These are phyloP conservation scores for Coleophoma eucalyptorum DNA, from an alignment of 2,329 filamentous ascomycete species.

Conservation along the genomic window DNA sequence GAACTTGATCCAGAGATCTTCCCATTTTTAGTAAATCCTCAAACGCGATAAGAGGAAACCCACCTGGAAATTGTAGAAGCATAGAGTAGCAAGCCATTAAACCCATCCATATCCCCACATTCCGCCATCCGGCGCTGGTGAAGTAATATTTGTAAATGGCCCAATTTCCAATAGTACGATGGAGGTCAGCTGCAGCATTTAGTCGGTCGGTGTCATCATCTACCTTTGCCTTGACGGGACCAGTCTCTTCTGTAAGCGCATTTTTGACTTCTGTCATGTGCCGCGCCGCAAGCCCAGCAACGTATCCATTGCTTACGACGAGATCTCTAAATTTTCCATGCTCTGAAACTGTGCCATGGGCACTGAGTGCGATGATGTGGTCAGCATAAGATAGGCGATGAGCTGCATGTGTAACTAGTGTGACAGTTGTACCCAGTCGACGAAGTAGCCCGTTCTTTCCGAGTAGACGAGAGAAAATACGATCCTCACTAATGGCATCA, in stretches of 20 bases:
- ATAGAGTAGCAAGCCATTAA: conserved; percentile 12
- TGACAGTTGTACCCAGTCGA: conserved; percentile 26
- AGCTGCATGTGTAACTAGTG: conserved; percentile 32
- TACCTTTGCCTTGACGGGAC: neutral
- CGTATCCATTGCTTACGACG: conserved; percentile 10
- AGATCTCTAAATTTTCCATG: conserved; percentile 13
- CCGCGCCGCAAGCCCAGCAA: conserved; percentile 12
- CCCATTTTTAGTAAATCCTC: conserved; percentile 22
- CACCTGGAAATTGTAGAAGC: conserved; percentile 12
- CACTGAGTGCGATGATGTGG: conserved; percentile 8
- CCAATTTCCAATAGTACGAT: conserved; percentile 15
- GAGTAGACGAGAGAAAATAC: conserved; percentile 16
- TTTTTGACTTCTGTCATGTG: conserved; percentile 6
- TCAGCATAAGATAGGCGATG: conserved; percentile 16
- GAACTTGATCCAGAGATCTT: conserved; percentile 36
- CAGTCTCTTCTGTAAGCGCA: neutral
- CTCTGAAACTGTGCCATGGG: neutral
- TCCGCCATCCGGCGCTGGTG: conserved; percentile 9
- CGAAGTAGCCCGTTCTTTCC: conserved; percentile 13
- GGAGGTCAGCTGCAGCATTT: conserved; percentile 12
- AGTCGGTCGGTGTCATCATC: conserved; percentile 6
- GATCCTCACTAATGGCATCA: conserved; percentile 19
- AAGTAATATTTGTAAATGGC: conserved; percentile 15
- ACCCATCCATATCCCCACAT: conserved; percentile 7
- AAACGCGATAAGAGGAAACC: conserved; percentile 4